phyloP scores from a whole-genome alignment of 495 filamentous ascomycete species.

The Aspergillus olivimuriae region DNA sequence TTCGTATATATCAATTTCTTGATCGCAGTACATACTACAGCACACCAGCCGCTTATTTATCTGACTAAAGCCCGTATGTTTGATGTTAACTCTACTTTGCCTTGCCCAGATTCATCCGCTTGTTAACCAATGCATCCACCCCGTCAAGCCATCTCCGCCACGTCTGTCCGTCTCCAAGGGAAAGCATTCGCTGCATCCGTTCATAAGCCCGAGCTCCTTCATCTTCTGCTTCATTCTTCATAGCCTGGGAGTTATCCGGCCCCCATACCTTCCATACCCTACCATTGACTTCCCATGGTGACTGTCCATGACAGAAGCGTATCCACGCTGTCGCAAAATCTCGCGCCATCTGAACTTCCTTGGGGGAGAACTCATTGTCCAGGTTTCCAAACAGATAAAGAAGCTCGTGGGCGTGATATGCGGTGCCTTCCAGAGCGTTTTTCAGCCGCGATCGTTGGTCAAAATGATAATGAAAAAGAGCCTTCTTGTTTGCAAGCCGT shows the following conservation, averaged over 20 bases:
- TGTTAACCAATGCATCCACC: conserved; percentile 22
- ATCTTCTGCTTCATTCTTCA: conserved; percentile 22
- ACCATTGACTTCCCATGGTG: conserved; percentile 11
- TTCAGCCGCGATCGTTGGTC: conserved; percentile 24
- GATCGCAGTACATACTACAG: too few relatives aligned
- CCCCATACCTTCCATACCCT: conserved; percentile 27
- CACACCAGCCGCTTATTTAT: not conserved
- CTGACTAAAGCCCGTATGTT: not conserved
- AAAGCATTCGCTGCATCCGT: conserved; percentile 19
- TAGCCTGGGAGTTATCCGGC: conserved; percentile 3
- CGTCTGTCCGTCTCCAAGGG: conserved; percentile 12
- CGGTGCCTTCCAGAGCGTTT: conserved; percentile 22
- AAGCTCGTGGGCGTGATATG: conserved; percentile 29
- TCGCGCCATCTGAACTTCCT: conserved; percentile 15
- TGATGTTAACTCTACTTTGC: not conserved
- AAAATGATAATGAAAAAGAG: conserved; percentile 19
- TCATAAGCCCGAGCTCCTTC: conserved; percentile 14
- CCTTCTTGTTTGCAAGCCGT: not conserved
- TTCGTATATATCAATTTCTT: too few relatives aligned
- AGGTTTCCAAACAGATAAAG: conserved; percentile 26
- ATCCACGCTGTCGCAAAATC: conserved; percentile 26
- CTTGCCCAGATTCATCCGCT: conserved; percentile 14
- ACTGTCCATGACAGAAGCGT: conserved; percentile 17
- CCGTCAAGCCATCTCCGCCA: conserved; percentile 21
- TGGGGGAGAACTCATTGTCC: conserved; percentile 16